Conservation (phyloP, 768 basidiomycete species). For the Boletales sp. region DNA sequence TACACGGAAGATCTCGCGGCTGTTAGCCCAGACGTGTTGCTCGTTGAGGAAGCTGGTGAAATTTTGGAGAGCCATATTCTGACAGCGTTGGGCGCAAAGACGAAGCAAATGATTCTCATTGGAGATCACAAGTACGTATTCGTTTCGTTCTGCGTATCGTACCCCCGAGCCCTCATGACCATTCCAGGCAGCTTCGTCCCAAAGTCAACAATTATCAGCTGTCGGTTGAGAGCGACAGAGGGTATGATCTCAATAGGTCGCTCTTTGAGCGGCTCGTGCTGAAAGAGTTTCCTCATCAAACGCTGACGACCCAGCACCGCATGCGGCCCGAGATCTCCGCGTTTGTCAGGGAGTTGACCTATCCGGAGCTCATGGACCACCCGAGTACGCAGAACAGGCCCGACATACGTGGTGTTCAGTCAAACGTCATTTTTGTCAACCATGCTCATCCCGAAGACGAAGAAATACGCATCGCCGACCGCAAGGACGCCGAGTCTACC, state of each 20-base stretch:
- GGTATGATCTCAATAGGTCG: constrained; percentile 63
- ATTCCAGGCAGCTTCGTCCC: constrained; percentile 61
- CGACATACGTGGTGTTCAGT: constrained; percentile 50
- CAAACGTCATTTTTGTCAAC: constrained; percentile 61
- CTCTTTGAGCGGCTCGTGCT: constrained; percentile 68
- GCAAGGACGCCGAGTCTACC: constrained; percentile 42
- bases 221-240: constrained; percentile 68
- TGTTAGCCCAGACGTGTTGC: constrained; percentile 47
- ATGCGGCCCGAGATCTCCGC: constrained; percentile 76
- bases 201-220: constrained; percentile 66
- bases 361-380: constrained; percentile 65
- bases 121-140: constrained; percentile 64
- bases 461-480: constrained; percentile 37
- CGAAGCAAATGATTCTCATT: constrained; percentile 60
- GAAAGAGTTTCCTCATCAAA: constrained; percentile 58
- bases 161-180: neutral
- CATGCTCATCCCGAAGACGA: constrained; percentile 58
- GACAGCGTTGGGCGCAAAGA: constrained; percentile 49
- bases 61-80: constrained; percentile 68
- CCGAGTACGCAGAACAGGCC: constrained; percentile 45
- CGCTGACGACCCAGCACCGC: constrained; percentile 57
- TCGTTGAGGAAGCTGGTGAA: constrained; percentile 75
- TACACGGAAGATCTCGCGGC: constrained; percentile 46
- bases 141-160: neutral
- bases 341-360: constrained; percentile 59